Percentiles rank a stretch among this genome's conserved stretches.
These are phyloP conservation scores for Penicillium sp. DNA, from an alignment of 2,329 filamentous ascomycete species.

Conservation along the genomic window DNA sequence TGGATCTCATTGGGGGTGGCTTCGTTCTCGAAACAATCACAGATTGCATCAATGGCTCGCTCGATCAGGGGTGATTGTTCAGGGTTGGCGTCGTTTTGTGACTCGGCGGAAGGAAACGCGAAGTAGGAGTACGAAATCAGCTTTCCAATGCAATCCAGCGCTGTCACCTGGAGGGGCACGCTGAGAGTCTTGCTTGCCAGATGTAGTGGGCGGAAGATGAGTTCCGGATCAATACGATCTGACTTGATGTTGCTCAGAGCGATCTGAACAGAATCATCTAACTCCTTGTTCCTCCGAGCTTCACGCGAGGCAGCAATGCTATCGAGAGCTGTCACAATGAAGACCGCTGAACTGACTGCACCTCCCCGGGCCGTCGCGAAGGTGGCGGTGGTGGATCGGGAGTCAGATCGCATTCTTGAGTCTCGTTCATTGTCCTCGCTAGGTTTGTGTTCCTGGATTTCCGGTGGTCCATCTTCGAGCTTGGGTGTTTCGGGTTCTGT, in stretches of 20 bases:
- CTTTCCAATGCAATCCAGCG: constrained; percentile 97
- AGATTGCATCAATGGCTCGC: constrained; percentile 97
- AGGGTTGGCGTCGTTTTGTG: constrained; percentile 26
- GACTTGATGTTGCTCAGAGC: constrained; percentile 84
- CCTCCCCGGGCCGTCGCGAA: constrained; percentile 55
- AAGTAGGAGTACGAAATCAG: constrained; percentile 99
- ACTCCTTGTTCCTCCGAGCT: constrained; percentile 79
- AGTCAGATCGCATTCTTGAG: constrained; percentile 57
- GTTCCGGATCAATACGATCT: constrained; percentile 82
- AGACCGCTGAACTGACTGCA: constrained; percentile 90
- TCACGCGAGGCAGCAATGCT: constrained; percentile 90
- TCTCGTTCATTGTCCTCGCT: constrained; percentile 23
- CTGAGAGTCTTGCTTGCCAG: constrained; percentile 85
- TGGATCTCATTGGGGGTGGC: constrained; percentile 89
- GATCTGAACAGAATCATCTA: constrained; percentile 76
- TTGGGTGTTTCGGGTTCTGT: constrained; percentile 20
- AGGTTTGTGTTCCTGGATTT: constrained; percentile 21
- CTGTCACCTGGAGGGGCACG: constrained; percentile 80
- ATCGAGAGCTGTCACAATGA: constrained; percentile 91
- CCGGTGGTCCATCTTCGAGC: constrained; percentile 15
- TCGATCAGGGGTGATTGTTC: constrained; percentile 78
- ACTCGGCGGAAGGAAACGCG: constrained; percentile 62
- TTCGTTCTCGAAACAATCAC: constrained; percentile 98
- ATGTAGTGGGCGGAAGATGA: constrained; percentile 87
- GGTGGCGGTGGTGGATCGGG: constrained; percentile 58